Conservation (phyloP, 78 protist species). For the Dictyostelium citrinum region DNA sequence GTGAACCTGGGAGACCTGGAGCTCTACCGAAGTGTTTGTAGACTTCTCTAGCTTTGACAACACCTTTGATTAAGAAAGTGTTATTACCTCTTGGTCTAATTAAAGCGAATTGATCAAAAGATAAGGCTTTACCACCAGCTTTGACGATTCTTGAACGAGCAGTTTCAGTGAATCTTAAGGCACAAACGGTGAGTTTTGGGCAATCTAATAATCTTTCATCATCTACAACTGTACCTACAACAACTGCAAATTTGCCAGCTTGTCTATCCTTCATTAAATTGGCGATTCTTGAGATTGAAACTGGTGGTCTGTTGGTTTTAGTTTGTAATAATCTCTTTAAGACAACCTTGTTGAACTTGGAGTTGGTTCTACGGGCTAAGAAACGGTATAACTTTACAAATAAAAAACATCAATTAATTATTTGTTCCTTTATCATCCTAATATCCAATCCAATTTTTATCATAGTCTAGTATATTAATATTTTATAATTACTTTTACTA, state of each 20-base stretch:
- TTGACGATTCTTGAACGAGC: slow-evolving; percentile 97
- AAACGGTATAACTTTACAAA: slow-evolving; percentile 98
- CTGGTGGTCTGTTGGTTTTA: slow-evolving; percentile 93
- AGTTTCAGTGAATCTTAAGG: slow-evolving; percentile 96
- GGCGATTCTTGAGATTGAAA: slow-evolving; percentile 92
- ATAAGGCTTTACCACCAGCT: slow-evolving; percentile 98
- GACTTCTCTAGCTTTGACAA: slow-evolving; percentile 92
- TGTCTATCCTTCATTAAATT: slow-evolving; percentile 83
- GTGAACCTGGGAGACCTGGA: slow-evolving; percentile 93
- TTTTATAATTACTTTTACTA: no score
- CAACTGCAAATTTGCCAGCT: slow-evolving; percentile 90
- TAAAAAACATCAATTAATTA: no score
- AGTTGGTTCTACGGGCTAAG: slow-evolving; percentile 98
- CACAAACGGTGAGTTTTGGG: slow-evolving; percentile 95
- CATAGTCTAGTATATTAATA: no score
- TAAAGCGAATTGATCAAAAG: slow-evolving; percentile 99
- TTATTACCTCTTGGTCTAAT: slow-evolving; percentile 94
- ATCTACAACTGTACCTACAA: slow-evolving; percentile 98
- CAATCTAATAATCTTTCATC: slow-evolving; percentile 94
- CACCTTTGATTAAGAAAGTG: slow-evolving; percentile 98
- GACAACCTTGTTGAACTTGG: slow-evolving; percentile 96
- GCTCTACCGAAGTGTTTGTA: slow-evolving; percentile 97
- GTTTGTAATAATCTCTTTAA: slow-evolving; percentile 94
- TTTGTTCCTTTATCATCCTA: no score
- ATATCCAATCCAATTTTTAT: no score